These are phyloP conservation scores for Dioscorea dumetorum DNA, from an alignment of 106 monocot genomes.

Conservation along the genomic window DNA sequence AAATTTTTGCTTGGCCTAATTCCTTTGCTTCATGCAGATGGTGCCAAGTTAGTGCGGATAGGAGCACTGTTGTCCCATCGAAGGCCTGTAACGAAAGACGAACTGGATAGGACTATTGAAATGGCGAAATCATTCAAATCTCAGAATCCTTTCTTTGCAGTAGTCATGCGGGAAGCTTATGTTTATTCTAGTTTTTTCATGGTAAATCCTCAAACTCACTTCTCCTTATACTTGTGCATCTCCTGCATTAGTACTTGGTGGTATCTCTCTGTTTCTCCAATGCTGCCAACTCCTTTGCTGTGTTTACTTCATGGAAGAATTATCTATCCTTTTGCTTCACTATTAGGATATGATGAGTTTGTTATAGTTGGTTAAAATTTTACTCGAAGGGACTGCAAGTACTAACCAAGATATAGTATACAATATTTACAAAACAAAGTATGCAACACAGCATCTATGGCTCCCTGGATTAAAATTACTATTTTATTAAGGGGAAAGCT, in stretches of 20 bases:
- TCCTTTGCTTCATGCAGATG: slow-evolving; percentile 13
- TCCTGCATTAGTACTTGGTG: not conserved
- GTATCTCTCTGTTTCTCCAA: not conserved
- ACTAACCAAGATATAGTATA: too few relatives aligned
- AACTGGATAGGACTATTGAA: slow-evolving; percentile 32
- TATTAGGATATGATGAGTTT: too few relatives aligned
- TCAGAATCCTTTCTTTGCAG: slow-evolving; percentile 31
- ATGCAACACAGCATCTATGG: too few relatives aligned
- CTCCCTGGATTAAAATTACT: too few relatives aligned
- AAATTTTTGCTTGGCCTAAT: not conserved
- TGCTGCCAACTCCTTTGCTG: too few relatives aligned
- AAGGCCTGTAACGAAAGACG: slow-evolving; percentile 41
- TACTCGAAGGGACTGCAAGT: too few relatives aligned
- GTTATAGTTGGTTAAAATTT: too few relatives aligned
- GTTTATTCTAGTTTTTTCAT: slow-evolving; percentile 47
- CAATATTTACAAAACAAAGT: too few relatives aligned
- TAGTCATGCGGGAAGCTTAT: slow-evolving; percentile 47
- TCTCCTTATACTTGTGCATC: not conserved
- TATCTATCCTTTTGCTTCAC: too few relatives aligned
- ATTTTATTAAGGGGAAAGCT: too few relatives aligned
- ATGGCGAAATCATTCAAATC: slow-evolving; percentile 47
- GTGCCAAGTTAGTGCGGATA: not conserved
- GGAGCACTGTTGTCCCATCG: slow-evolving; percentile 41
- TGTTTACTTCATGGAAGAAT: too few relatives aligned
- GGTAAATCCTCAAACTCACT: slow-evolving; percentile 20